Evolutionary conservation across 2,329 filamentous ascomycete genomes (phyloP).

Genomic region (Aspergillus pseudotamarii): DNA sequence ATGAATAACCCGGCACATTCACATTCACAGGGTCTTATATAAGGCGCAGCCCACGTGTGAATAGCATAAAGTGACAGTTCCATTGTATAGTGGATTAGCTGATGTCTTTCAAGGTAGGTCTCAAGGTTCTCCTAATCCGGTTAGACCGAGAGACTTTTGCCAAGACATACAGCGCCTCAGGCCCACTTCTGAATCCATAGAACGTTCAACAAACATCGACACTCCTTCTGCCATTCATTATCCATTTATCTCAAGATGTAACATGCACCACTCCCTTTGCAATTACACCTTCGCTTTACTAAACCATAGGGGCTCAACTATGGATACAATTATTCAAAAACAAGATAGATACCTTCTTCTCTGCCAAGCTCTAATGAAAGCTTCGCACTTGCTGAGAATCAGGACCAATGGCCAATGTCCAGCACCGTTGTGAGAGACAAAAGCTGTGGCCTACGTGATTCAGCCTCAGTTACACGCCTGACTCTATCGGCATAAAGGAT

Average conservation of each 20-base stretch:
- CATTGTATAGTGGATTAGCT: no score
- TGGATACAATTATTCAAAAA: not conserved
- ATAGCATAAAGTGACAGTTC: not conserved
- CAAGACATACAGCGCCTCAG: not conserved
- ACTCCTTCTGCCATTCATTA: not conserved
- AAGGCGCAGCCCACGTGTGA: not conserved
- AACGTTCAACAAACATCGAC: not conserved
- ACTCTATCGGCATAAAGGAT: not conserved
- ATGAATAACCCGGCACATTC: no score
- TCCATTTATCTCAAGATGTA: not conserved
- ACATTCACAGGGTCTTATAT: not conserved
- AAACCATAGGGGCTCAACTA: not conserved
- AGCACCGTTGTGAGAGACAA: not conserved
- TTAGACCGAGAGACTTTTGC: not conserved
- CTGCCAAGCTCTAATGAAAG: not conserved
- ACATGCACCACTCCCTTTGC: no score
- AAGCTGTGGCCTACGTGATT: not conserved
- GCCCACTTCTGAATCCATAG: not conserved
- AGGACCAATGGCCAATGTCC: not conserved
- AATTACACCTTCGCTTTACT: not conserved
- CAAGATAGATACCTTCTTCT: not conserved
- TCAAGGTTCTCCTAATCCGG: slow-evolving; percentile 3
- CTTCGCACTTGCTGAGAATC: not conserved
- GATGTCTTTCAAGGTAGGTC: not conserved
- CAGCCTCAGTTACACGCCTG: not conserved